A percentile compares a stretch with the other conserved stretches of the same genome.
Evolutionary conservation across 257 asterid species (phyloP).

Genomic region (Schizonepeta tenuifolia): DNA sequence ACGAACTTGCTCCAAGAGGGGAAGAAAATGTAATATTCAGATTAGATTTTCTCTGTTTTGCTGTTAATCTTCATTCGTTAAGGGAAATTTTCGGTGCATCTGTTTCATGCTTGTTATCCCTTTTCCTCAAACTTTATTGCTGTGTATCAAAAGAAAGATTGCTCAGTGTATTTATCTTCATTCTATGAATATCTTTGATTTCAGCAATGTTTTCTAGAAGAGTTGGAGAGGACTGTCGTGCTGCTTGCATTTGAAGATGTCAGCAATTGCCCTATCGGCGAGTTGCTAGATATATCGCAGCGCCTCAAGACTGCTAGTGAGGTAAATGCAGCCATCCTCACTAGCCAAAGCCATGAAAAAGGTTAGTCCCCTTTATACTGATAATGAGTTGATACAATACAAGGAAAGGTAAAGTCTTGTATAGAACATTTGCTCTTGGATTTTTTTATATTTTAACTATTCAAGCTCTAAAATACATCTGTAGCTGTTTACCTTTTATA

Average conservation of each 20-base stretch:
- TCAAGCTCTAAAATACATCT: background rate
- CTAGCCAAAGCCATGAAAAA: slow-evolving; percentile 91
- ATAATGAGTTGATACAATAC: slow-evolving; percentile 3
- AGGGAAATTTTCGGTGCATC: background rate
- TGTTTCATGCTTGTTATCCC: background rate
- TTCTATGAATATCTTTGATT: slow-evolving; percentile 11
- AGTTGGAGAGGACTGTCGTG: slow-evolving; percentile 81
- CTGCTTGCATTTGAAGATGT: slow-evolving; percentile 83
- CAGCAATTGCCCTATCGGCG: slow-evolving; percentile 69
- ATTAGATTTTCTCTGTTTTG: slow-evolving; percentile 19
- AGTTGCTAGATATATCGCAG: slow-evolving; percentile 74
- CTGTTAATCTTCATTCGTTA: background rate
- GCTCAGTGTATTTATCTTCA: slow-evolving; percentile 13
- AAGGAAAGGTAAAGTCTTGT: background rate
- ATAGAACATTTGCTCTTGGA: slow-evolving; percentile 26
- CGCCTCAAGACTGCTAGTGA: slow-evolving; percentile 87
- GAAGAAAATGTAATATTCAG: slow-evolving; percentile 76
- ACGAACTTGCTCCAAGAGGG: slow-evolving; percentile 94
- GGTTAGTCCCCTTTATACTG: slow-evolving; percentile 46
- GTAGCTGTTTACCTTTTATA: background rate
- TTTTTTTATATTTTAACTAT: background rate
- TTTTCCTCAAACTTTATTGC: background rate
- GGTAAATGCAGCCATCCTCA: slow-evolving; percentile 83
- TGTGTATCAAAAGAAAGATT: background rate
- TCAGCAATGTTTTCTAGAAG: slow-evolving; percentile 76